Evolutionary conservation across 768 basidiomycete genomes (phyloP), one percentile per base, ranked within the genome.

Genomic region (Coprinopsis strossmayeri): DNA sequence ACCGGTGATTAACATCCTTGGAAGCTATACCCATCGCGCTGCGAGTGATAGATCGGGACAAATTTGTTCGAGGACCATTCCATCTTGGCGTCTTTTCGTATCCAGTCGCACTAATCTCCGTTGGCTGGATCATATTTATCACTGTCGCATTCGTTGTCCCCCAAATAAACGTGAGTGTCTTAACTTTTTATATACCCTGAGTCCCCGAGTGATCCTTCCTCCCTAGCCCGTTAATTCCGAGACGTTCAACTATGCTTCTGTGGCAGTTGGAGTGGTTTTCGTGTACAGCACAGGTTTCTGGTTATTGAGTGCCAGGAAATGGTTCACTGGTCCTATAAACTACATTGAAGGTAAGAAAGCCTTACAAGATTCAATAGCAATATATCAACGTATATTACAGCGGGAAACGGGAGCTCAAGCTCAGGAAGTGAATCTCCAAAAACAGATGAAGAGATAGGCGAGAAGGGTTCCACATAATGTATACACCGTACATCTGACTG

Each of bases 191-290:
- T 5, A 10, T 11, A 5, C 17, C 18, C 35, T 5, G 10, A 9
- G 9, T 38, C 18, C 9, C 35, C 9, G 17, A 11, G 35, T 42
- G 4, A 21, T 42, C 20, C n/a, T 18, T 28, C 15, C 27, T 4
- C 15, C 23, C 4, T 53, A 79, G 77, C 84, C 84, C 5, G 84
- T 89, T 40, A 66, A 78, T 54, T 76, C 78, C 0, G 77, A 86
- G 58, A 86, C 86, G 1, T 67, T 89, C 52, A 89, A 87, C 60
- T 91, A 88, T 58, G 64, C 86, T 0, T 73, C 82, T 34, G 86
- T 88, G 7, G 87, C 86, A 2, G 83, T 88, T 20, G 85, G 81
- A 0, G 84, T 87, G 53, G 82, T 91, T 13, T 58, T 84, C 2
- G 49, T 64, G 1, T 87, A 86, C 61, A 74, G 78, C 48, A 58